A percentile compares a stretch with the other conserved stretches of the same genome.
phyloP scores from a whole-genome alignment of 192 early-diverging fungal genomes.

The Helicostylum pulchrum region DNA sequence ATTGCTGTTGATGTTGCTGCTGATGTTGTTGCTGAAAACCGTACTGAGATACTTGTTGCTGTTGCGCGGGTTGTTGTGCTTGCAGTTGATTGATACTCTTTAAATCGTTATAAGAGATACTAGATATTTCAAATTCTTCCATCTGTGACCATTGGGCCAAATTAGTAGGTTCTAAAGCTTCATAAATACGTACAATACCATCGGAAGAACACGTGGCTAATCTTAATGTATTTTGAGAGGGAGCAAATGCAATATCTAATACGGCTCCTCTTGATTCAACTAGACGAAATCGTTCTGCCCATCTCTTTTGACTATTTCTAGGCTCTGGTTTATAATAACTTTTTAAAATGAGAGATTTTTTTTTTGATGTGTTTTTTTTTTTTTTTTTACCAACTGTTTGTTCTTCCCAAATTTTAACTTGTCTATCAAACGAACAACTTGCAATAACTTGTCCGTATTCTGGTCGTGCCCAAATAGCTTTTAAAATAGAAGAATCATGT shows the following conservation, averaged over 20 bases:
- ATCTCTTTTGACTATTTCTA: slow-evolving; percentile 64
- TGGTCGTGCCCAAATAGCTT: slow-evolving; percentile 94
- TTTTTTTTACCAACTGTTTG: slow-evolving; percentile 36
- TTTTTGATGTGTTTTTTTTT: neutral
- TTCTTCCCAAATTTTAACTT: slow-evolving; percentile 92
- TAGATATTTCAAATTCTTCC: slow-evolving; percentile 50
- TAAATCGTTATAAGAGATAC: neutral
- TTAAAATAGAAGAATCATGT: slow-evolving; percentile 84
- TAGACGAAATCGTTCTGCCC: slow-evolving; percentile 60
- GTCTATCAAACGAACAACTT: slow-evolving; percentile 88
- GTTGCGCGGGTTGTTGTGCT: slow-evolving; percentile 2
- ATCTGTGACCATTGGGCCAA: slow-evolving; percentile 75
- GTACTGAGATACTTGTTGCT: slow-evolving; percentile 14
- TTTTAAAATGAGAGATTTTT: neutral
- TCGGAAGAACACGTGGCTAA: slow-evolving; percentile 79
- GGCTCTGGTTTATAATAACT: slow-evolving; percentile 33
- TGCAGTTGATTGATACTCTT: neutral
- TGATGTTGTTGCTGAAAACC: neutral
- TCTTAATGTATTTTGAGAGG: slow-evolving; percentile 74
- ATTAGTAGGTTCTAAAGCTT: slow-evolving; percentile 76
- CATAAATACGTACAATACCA: slow-evolving; percentile 83
- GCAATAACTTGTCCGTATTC: slow-evolving; percentile 92
- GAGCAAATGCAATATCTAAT: slow-evolving; percentile 89
- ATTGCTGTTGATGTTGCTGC: neutral
- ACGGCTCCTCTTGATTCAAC: slow-evolving; percentile 70